Percentiles rank a stretch among this genome's conserved stretches.
Evolutionary conservation across 2,329 filamentous ascomycete genomes (phyloP).

Genomic region (Orbilia quercus): DNA sequence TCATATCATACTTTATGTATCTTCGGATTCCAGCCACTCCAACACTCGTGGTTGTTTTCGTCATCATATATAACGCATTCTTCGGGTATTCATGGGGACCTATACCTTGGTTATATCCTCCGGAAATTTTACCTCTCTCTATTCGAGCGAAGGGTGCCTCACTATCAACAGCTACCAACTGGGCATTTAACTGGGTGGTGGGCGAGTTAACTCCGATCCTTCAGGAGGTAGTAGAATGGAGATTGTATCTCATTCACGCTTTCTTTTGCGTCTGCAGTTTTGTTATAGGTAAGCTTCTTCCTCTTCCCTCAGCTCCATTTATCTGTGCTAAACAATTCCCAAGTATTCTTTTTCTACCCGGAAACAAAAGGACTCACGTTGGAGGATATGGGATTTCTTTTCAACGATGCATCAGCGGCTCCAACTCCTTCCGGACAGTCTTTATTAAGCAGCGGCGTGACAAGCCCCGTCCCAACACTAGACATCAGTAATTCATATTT

Average conservation of each 20-base stretch:
- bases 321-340: slow-evolving; percentile 19
- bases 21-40: slow-evolving; percentile 83
- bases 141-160: slow-evolving; percentile 97
- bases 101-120: slow-evolving; percentile 96
- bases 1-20: slow-evolving; percentile 95
- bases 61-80: slow-evolving; percentile 98
- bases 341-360: slow-evolving; percentile 97
- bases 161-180: slow-evolving; percentile 94
- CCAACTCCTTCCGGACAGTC: slow-evolving; percentile 62
- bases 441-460: slow-evolving; percentile 66
- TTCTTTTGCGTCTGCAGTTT: slow-evolving; percentile 97
- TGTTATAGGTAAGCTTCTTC: slow-evolving; percentile 83
- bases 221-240: slow-evolving; percentile 92
- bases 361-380: slow-evolving; percentile 95
- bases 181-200: slow-evolving; percentile 98
- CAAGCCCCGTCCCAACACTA: slow-evolving; percentile 80
- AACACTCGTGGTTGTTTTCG: slow-evolving; percentile 87
- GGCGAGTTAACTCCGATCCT: slow-evolving; percentile 94
- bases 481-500: slow-evolving; percentile 72
- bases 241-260: slow-evolving; percentile 91
- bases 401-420: slow-evolving; percentile 74
- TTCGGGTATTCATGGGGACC: slow-evolving; percentile 99
- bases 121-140: slow-evolving; percentile 96
- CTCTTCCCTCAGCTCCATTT: background rate
- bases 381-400: slow-evolving; percentile 95